phyloP scores from a whole-genome alignment of 371 early-diverging fungal genomes.

The Batrachochytrium dendrobatidis region DNA sequence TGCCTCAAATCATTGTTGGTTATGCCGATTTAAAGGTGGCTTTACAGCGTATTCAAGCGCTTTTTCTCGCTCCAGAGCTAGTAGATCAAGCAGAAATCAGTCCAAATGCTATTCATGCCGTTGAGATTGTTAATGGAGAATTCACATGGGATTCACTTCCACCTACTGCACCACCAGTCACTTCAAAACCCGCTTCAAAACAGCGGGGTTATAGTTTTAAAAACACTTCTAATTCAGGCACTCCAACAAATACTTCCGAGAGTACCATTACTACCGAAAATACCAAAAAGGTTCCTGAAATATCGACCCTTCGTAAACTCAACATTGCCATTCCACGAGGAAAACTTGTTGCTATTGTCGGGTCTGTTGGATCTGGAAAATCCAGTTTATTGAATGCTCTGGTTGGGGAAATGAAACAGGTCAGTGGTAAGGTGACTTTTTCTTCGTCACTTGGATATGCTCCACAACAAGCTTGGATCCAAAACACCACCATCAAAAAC shows the following conservation, averaged over 20 bases:
- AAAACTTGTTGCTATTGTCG: constrained; percentile 29
- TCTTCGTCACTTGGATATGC: constrained; percentile 37
- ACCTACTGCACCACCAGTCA: neutral
- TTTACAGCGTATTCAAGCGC: constrained; percentile 61
- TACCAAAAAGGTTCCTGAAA: neutral
- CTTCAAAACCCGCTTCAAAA: too few relatives aligned
- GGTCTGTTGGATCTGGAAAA: constrained; percentile 45
- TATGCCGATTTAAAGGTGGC: constrained; percentile 66
- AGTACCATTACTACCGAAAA: neutral
- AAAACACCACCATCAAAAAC: constrained; percentile 35
- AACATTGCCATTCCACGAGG: constrained; percentile 35
- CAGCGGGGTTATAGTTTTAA: too few relatives aligned
- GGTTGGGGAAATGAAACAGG: constrained; percentile 47
- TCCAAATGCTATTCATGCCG: constrained; percentile 13
- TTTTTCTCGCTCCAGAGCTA: constrained; percentile 70
- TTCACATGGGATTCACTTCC: constrained; percentile 53
- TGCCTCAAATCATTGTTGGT: constrained; percentile 59
- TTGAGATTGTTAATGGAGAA: constrained; percentile 36
- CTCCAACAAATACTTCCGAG: neutral
- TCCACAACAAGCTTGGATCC: constrained; percentile 51
- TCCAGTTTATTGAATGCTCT: constrained; percentile 48
- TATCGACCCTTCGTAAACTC: constrained; percentile 24
- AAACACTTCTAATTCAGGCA: too few relatives aligned
- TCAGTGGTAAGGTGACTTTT: constrained; percentile 27
- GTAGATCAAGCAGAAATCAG: constrained; percentile 6